Evolutionary conservation across 164 flowering plant genomes (phyloP).

Genomic region (Magnolia officinalis): DNA sequence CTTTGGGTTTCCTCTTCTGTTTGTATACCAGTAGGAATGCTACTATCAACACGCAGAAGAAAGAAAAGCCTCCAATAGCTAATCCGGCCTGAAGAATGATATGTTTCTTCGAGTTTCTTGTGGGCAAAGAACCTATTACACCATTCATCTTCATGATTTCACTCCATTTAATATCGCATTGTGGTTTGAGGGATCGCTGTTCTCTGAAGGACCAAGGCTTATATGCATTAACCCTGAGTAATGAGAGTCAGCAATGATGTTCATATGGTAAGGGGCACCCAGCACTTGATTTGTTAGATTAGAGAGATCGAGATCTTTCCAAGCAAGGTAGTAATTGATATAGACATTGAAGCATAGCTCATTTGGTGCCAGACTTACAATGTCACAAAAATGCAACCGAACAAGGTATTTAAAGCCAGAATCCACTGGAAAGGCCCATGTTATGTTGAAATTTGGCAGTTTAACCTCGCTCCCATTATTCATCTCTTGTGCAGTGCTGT

Average conservation of each 20-base stretch:
- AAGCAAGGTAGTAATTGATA: background rate
- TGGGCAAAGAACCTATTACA: too few relatives aligned
- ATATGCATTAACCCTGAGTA: conserved; percentile 35
- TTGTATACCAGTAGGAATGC: background rate
- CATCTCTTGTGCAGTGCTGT: conserved; percentile 59
- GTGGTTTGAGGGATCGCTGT: conserved; percentile 17
- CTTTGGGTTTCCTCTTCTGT: background rate
- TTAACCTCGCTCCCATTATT: conserved; percentile 25
- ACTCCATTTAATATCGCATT: conserved; percentile 49
- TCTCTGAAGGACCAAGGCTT: conserved; percentile 68
- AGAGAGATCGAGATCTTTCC: conserved; percentile 16
- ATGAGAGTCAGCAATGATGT: conserved; percentile 56
- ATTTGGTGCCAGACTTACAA: conserved; percentile 29
- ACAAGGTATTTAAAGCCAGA: conserved; percentile 57
- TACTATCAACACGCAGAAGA: background rate
- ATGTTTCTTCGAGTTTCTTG: background rate
- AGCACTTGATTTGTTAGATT: conserved; percentile 23
- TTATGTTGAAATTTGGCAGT: conserved; percentile 38
- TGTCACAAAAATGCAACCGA: conserved; percentile 78
- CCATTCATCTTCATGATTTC: conserved; percentile 68
- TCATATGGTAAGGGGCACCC: conserved; percentile 77
- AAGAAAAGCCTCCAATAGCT: background rate
- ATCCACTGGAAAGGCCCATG: conserved; percentile 63
- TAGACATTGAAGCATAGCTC: conserved; percentile 40
- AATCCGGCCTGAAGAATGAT: background rate